Evolutionary conservation across 2,329 filamentous ascomycete genomes (phyloP).

Genomic region (Alternaria tenuissima): DNA sequence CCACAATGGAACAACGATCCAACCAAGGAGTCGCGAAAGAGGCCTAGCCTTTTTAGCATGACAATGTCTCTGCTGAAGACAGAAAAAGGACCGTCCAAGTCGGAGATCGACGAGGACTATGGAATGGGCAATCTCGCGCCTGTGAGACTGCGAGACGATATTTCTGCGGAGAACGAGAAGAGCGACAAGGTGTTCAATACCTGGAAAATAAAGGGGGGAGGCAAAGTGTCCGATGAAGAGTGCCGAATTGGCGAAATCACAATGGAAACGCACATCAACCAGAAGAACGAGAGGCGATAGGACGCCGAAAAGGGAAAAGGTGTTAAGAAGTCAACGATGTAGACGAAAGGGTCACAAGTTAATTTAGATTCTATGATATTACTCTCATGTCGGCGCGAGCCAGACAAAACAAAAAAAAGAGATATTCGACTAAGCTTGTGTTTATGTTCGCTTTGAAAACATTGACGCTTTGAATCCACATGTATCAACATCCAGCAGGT

Average conservation of each 20-base stretch:
- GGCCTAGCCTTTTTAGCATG: constrained; percentile 33
- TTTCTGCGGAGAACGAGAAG: constrained; percentile 29
- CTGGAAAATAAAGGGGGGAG: constrained; percentile 41
- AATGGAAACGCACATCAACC: constrained; percentile 36
- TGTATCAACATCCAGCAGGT: neutral
- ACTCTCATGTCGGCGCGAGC: constrained; percentile 1
- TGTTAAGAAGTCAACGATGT: neutral
- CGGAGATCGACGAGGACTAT: constrained; percentile 31
- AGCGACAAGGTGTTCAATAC: constrained; percentile 36
- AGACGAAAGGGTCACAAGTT: neutral
- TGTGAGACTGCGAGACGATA: constrained; percentile 39
- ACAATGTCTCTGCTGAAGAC: constrained; percentile 33
- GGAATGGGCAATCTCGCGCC: constrained; percentile 34
- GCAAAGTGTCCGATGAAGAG: constrained; percentile 41
- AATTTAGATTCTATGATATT: constrained; percentile 18
- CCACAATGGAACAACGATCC: constrained; percentile 28
- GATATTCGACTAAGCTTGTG: neutral
- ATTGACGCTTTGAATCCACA: no score
- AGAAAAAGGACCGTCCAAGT: constrained; percentile 26
- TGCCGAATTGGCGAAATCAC: constrained; percentile 33
- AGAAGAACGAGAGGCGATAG: constrained; percentile 26
- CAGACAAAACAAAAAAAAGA: neutral
- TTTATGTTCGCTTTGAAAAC: neutral
- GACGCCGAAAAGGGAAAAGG: neutral
- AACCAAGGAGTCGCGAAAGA: constrained; percentile 24